These are phyloP conservation scores for Heimioporus sp. DNA, from an alignment of 768 basidiomycete genomes.

Conservation along the genomic window DNA sequence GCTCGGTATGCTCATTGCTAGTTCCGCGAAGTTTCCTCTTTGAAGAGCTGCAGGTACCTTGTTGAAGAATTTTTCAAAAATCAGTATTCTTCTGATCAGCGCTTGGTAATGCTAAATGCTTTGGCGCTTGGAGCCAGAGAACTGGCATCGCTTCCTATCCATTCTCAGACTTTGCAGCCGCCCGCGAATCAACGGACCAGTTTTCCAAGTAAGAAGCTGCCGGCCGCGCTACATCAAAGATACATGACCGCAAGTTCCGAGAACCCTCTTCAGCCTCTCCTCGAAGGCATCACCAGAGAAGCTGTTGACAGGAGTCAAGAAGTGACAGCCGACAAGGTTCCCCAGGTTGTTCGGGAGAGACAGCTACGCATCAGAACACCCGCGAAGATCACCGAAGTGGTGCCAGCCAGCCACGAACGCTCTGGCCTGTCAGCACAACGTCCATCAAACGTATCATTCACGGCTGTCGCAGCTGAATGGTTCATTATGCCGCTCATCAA, in stretches of 20 bases:
- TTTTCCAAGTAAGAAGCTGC: constrained; percentile 84
- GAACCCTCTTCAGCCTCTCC: constrained; percentile 48
- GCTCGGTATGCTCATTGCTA: constrained; percentile 63
- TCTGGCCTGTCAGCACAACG: background rate
- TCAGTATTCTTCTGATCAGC: constrained; percentile 86
- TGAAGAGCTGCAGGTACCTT: constrained; percentile 52
- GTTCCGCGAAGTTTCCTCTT: background rate
- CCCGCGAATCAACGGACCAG: constrained; percentile 35
- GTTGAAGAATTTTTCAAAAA: constrained; percentile 94
- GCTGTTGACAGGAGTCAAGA: constrained; percentile 64
- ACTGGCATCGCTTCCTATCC: constrained; percentile 51
- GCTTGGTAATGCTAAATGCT: constrained; percentile 82
- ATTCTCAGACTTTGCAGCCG: constrained; percentile 28
- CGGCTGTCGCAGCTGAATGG: constrained; percentile 76
- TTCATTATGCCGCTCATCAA: constrained; percentile 91
- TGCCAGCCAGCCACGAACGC: constrained; percentile 18
- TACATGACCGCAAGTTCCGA: constrained; percentile 50
- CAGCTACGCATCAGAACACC: constrained; percentile 62
- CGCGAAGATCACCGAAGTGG: constrained; percentile 45
- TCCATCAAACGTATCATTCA: constrained; percentile 42
- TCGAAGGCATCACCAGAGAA: constrained; percentile 59
- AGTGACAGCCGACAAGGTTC: constrained; percentile 50
- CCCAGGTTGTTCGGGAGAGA: constrained; percentile 69
- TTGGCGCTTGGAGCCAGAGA: constrained; percentile 86
- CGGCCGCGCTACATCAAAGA: constrained; percentile 64